Conservation (phyloP, 371 early-diverging fungal species). For the Syncephalastrum sp. region DNA sequence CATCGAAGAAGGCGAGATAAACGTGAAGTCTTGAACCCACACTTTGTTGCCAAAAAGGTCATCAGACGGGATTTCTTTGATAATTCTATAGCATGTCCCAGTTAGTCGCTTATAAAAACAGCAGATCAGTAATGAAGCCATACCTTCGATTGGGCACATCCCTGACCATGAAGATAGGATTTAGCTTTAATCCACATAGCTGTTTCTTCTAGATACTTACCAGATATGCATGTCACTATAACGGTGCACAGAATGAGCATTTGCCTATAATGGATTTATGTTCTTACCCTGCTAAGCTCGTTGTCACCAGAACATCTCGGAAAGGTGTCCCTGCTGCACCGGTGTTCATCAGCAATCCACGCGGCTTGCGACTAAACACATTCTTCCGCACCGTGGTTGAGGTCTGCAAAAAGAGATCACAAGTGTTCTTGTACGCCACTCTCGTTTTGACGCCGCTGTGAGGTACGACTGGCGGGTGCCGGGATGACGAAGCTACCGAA, state of each 20-base stretch:
- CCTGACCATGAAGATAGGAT: conserved; percentile 10
- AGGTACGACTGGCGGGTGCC: no score
- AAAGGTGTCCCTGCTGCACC: conserved; percentile 11
- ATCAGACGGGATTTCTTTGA: not conserved
- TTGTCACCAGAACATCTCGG: conserved; percentile 28
- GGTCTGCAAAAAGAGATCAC: conserved; percentile 11
- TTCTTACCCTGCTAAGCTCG: conserved; percentile 29
- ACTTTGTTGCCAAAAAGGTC: not conserved
- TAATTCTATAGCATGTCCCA: conserved; percentile 13
- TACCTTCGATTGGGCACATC: conserved; percentile 18
- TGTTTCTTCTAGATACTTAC: conserved; percentile 11
- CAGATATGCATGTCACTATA: conserved; percentile 34
- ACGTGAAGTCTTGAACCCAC: conserved; percentile 1
- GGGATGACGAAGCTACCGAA: no score
- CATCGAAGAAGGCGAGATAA: not conserved
- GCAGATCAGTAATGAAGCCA: not conserved
- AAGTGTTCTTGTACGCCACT: not conserved
- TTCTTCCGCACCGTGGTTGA: conserved; percentile 4
- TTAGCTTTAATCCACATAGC: not conserved
- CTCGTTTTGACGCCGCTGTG: no score
- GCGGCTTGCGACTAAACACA: conserved; percentile 24
- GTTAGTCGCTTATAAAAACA: conserved; percentile 23
- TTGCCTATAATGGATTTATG: not conserved
- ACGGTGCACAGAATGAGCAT: not conserved
- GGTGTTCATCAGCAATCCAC: conserved; percentile 33